Evolutionary conservation across 2,329 filamentous ascomycete genomes (phyloP).

Genomic region (Amauroascus niger): DNA sequence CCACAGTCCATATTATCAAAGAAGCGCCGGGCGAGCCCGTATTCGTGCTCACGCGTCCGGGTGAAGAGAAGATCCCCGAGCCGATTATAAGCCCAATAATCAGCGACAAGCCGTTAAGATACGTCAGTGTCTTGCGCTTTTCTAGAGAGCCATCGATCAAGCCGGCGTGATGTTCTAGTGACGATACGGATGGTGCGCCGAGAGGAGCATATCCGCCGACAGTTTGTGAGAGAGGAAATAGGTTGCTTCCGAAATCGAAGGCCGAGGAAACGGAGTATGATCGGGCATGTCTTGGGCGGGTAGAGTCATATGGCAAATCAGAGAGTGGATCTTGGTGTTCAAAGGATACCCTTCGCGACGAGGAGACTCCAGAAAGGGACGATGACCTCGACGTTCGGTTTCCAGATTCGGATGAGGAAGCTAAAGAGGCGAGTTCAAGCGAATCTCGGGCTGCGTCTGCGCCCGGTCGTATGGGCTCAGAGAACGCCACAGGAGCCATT

Average conservation of each 20-base stretch:
- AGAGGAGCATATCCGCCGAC: conserved; percentile 74
- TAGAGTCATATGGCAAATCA: conserved; percentile 40
- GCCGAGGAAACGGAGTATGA: conserved; percentile 85
- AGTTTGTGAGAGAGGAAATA: conserved; percentile 85
- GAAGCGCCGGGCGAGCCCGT: conserved; percentile 85
- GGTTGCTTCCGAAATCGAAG: conserved; percentile 87
- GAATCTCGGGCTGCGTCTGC: conserved; percentile 58
- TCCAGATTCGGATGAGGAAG: conserved; percentile 63
- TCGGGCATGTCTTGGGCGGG: conserved; percentile 47
- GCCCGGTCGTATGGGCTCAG: conserved; percentile 24
- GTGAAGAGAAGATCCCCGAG: conserved; percentile 90
- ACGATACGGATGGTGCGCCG: conserved; percentile 57
- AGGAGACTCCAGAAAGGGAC: conserved; percentile 73
- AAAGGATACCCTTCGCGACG: conserved; percentile 83
- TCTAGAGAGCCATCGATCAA: conserved; percentile 72
- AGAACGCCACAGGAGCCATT: conserved; percentile 29
- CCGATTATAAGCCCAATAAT: conserved; percentile 92
- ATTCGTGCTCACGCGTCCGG: conserved; percentile 82
- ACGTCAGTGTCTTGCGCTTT: conserved; percentile 92
- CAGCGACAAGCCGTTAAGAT: conserved; percentile 81
- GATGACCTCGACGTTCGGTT: conserved; percentile 61
- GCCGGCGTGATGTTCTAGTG: conserved; percentile 46
- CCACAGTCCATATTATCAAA: conserved; percentile 81
- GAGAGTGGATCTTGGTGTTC: conserved; percentile 73
- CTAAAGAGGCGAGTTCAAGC: conserved; percentile 88